Evolutionary conservation across 768 basidiomycete species (phyloP).

Genomic region (Amanita molliuscula): DNA sequence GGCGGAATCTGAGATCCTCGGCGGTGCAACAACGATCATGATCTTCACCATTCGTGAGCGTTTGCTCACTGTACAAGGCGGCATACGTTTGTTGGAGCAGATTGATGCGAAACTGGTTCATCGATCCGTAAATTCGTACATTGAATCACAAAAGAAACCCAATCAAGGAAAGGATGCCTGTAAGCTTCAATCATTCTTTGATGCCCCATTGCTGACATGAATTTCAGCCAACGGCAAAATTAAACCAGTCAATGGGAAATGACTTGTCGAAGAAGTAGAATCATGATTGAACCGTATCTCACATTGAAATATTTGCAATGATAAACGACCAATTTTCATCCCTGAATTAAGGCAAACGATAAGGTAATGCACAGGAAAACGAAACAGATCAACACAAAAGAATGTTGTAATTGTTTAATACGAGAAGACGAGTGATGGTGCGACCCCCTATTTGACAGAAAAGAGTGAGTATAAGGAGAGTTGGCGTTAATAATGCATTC

Average conservation of each 20-base stretch:
- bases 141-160: neutral
- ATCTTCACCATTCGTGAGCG: conserved; percentile 42
- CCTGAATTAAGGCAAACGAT: neutral
- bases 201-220: neutral
- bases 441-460: neutral
- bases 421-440: neutral
- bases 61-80: conserved; percentile 17
- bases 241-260: neutral
- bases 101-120: neutral
- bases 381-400: neutral
- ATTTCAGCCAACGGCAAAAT: neutral
- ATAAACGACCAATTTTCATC: too few species aligned
- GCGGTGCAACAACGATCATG: conserved; percentile 37
- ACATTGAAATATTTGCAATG: too few species aligned
- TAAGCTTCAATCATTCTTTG: neutral
- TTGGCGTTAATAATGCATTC: neutral
- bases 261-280: too few species aligned
- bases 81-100: neutral
- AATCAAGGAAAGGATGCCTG: neutral
- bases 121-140: neutral
- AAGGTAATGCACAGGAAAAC: neutral
- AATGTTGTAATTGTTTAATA: neutral
- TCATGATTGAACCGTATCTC: too few species aligned
- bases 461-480: neutral
- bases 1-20: conserved; percentile 46